Conservation (phyloP, 441 rosid genomes). For the Codiaeum variegatum region DNA sequence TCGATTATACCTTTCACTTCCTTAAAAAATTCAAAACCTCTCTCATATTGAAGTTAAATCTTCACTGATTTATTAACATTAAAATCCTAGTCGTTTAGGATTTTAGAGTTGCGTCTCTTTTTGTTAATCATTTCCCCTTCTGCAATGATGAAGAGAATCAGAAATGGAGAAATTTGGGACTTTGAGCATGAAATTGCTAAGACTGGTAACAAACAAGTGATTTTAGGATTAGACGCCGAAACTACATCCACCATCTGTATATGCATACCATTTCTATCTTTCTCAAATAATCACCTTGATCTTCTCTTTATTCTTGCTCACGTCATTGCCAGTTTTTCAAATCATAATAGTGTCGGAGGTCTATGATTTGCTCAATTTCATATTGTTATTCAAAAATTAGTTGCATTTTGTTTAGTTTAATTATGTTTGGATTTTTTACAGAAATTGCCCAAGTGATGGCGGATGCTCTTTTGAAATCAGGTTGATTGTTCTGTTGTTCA, state of each 20-base stretch:
- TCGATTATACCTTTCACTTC: slow-evolving; percentile 23
- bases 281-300: slow-evolving; percentile 39
- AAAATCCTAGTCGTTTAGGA: neutral
- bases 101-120: neutral
- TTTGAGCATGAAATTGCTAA: slow-evolving; percentile 40
- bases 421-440: slow-evolving; percentile 27
- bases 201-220: slow-evolving; percentile 28
- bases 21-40: slow-evolving; percentile 19
- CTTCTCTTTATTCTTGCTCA: slow-evolving; percentile 59
- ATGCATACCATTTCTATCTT: slow-evolving; percentile 52
- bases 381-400: neutral
- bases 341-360: slow-evolving; percentile 77
- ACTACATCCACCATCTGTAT: slow-evolving; percentile 68
- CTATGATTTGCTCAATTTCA: slow-evolving; percentile 4
- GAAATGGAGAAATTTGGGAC: slow-evolving; percentile 67
- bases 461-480: slow-evolving; percentile 69
- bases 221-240: slow-evolving; percentile 66
- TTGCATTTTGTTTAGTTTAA: neutral
- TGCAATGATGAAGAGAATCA: slow-evolving; percentile 42
- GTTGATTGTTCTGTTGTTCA: slow-evolving; percentile 67
- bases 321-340: slow-evolving; percentile 64
- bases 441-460: slow-evolving; percentile 81
- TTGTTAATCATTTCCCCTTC: neutral
- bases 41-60: slow-evolving; percentile 21
- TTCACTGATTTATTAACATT: neutral